These are phyloP conservation scores for Termitomyces sp. DNA, from an alignment of 768 basidiomycete species.

Conservation along the genomic window DNA sequence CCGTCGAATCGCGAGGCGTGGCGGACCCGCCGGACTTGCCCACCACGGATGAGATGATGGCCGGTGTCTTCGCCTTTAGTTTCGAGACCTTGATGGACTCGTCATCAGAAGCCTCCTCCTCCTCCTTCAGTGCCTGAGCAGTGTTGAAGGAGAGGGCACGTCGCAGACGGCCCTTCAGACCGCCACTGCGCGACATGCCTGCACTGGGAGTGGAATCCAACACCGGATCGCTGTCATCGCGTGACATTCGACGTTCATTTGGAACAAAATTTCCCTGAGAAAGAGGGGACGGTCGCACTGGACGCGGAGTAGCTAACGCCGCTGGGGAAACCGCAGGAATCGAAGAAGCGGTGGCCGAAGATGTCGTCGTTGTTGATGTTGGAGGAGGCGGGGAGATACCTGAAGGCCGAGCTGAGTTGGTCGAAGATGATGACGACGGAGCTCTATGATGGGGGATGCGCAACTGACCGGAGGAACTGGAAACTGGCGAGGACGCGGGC, in stretches of 20 bases:
- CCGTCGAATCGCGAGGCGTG: conserved; percentile 22
- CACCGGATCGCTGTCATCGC: conserved; percentile 72
- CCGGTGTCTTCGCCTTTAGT: conserved; percentile 30
- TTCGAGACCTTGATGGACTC: conserved; percentile 37
- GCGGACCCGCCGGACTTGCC: conserved; percentile 17
- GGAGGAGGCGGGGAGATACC: conserved; percentile 27
- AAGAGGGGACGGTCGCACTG: conserved; percentile 60
- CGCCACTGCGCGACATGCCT: conserved; percentile 51
- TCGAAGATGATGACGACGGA: conserved; percentile 47
- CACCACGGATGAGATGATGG: conserved; percentile 25
- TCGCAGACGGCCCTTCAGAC: conserved; percentile 74
- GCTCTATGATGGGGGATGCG: conserved; percentile 26
- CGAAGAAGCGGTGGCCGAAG: conserved; percentile 28
- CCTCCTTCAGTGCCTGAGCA: conserved; percentile 52
- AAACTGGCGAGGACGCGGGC: conserved; percentile 22
- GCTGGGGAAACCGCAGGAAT: conserved; percentile 26
- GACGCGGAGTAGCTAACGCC: conserved; percentile 31
- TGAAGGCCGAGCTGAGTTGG: conserved; percentile 38
- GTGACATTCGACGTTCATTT: conserved; percentile 72
- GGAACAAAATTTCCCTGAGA: conserved; percentile 64
- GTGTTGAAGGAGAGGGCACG: conserved; percentile 71
- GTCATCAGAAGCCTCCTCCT: conserved; percentile 49
- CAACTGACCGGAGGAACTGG: conserved; percentile 28
- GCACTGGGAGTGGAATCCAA: conserved; percentile 36
- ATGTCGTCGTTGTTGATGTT: conserved; percentile 31